Evolutionary conservation across 2,329 filamentous ascomycete genomes (phyloP).

Genomic region (Aspergillus thermomutatus): DNA sequence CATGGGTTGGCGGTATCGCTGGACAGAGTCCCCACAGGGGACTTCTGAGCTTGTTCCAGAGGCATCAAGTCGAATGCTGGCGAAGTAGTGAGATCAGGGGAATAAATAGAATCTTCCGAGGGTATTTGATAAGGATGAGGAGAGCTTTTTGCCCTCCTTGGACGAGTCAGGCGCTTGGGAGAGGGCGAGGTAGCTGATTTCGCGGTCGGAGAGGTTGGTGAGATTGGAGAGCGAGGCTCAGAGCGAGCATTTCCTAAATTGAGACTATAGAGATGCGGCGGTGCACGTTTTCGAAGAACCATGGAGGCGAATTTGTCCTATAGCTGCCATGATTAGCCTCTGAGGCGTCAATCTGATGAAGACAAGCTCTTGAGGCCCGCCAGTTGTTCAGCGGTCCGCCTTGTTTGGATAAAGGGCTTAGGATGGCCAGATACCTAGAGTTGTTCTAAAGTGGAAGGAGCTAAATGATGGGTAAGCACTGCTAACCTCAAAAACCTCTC

Average conservation of each 20-base stretch:
- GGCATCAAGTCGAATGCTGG: slow-evolving; percentile 38
- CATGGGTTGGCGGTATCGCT: slow-evolving; percentile 29
- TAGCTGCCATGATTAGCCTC: slow-evolving; percentile 3
- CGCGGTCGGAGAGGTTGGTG: slow-evolving; percentile 31
- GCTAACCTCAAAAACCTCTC: neutral
- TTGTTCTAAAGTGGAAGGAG: neutral
- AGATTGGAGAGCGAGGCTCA: slow-evolving; percentile 33
- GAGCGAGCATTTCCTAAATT: slow-evolving; percentile 28
- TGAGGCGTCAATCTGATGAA: slow-evolving; percentile 9
- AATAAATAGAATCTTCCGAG: slow-evolving; percentile 33
- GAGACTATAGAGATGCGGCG: slow-evolving; percentile 33
- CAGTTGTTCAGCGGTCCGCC: neutral
- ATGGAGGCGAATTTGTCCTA: slow-evolving; percentile 26
- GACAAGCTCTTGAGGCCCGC: slow-evolving; percentile 8
- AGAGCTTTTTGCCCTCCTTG: slow-evolving; percentile 26
- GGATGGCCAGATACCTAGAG: neutral
- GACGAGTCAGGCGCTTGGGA: slow-evolving; percentile 25
- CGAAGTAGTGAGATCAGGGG: slow-evolving; percentile 36
- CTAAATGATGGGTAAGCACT: neutral
- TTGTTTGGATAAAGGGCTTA: neutral
- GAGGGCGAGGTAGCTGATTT: slow-evolving; percentile 26
- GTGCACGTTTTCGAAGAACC: slow-evolving; percentile 39
- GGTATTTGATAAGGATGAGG: slow-evolving; percentile 23
- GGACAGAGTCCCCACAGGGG: slow-evolving; percentile 29
- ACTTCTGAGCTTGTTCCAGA: slow-evolving; percentile 35